Percentiles rank a stretch among this genome's conserved stretches.
Evolutionary conservation across 768 basidiomycete genomes (phyloP).

Genomic region (Cubamyces lactineus): DNA sequence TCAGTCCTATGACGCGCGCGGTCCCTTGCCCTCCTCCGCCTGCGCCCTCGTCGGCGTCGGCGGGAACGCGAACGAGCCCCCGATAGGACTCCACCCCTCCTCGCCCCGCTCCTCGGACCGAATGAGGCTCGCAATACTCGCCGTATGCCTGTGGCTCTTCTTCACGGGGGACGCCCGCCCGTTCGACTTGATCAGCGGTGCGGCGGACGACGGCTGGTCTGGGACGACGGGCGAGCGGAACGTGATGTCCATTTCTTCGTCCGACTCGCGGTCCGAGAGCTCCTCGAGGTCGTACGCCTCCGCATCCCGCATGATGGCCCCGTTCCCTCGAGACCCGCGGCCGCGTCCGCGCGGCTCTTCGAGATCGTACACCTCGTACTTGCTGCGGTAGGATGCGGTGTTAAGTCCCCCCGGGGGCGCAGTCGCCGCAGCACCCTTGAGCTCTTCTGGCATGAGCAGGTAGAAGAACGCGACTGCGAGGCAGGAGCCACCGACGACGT

Average conservation of each 20-base stretch:
- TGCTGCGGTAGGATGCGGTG: slow-evolving; percentile 44
- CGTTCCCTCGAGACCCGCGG: slow-evolving; percentile 33
- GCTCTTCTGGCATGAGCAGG: slow-evolving; percentile 80
- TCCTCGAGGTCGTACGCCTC: slow-evolving; percentile 62
- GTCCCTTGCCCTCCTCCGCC: slow-evolving; percentile 20
- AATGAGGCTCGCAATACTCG: slow-evolving; percentile 82
- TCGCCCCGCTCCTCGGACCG: slow-evolving; percentile 77
- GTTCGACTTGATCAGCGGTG: slow-evolving; percentile 39
- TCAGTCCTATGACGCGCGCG: slow-evolving; percentile 10
- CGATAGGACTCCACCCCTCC: slow-evolving; percentile 82
- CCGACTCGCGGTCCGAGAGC: slow-evolving; percentile 48
- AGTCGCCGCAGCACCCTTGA: slow-evolving; percentile 57
- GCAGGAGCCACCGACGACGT: slow-evolving; percentile 93
- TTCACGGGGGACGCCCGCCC: slow-evolving; percentile 31
- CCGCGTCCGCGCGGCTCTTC: slow-evolving; percentile 54
- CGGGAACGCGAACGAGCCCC: slow-evolving; percentile 57
- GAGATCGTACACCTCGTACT: slow-evolving; percentile 80
- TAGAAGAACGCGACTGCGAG: slow-evolving; percentile 89
- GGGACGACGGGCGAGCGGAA: slow-evolving; percentile 64
- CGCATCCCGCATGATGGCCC: slow-evolving; percentile 42
- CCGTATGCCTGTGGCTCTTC: slow-evolving; percentile 73
- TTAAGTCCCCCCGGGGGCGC: slow-evolving; percentile 53
- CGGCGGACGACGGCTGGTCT: slow-evolving; percentile 38
- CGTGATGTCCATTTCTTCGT: slow-evolving; percentile 70
- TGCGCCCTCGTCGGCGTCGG: slow-evolving; percentile 36